A percentile compares a stretch with the other conserved stretches of the same genome.
These are phyloP conservation scores for Naegleria fowleri DNA, from an alignment of 208 protist species.

Conservation along the genomic window DNA sequence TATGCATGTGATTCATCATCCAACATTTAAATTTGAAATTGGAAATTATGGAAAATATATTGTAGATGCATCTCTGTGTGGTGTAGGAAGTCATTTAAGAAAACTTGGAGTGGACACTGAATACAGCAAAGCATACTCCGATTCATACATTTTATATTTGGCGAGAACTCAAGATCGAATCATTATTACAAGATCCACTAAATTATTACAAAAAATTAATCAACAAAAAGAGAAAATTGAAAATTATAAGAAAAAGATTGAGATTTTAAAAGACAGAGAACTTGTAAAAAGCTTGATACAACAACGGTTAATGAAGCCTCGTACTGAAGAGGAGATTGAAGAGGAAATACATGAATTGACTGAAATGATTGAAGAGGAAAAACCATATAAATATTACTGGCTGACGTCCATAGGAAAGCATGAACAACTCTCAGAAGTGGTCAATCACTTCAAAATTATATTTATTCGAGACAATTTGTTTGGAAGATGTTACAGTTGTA, in stretches of 20 bases:
- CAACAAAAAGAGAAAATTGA: neutral
- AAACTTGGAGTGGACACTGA: neutral
- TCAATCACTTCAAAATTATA: slow-evolving; percentile 7
- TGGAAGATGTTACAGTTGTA: neutral
- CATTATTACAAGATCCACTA: neutral
- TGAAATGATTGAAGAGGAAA: neutral
- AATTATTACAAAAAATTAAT: neutral
- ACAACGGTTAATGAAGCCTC: neutral
- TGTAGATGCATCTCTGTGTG: neutral
- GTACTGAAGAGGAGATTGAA: neutral
- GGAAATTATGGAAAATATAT: neutral
- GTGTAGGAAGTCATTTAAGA: slow-evolving; percentile 4
- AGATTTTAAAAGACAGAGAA: neutral
- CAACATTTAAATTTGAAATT: no score
- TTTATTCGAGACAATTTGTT: neutral
- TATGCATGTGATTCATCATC: no score
- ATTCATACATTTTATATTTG: neutral
- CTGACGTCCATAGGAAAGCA: neutral
- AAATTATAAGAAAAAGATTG: neutral
- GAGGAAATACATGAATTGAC: neutral
- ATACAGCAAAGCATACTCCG: neutral
- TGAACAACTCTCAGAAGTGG: neutral
- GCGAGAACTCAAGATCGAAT: slow-evolving; percentile 1
- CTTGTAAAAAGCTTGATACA: neutral
- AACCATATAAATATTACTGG: slow-evolving; percentile 16